phyloP scores from a whole-genome alignment of 169 alveolate genomes.

The Eimeria necatrix region DNA sequence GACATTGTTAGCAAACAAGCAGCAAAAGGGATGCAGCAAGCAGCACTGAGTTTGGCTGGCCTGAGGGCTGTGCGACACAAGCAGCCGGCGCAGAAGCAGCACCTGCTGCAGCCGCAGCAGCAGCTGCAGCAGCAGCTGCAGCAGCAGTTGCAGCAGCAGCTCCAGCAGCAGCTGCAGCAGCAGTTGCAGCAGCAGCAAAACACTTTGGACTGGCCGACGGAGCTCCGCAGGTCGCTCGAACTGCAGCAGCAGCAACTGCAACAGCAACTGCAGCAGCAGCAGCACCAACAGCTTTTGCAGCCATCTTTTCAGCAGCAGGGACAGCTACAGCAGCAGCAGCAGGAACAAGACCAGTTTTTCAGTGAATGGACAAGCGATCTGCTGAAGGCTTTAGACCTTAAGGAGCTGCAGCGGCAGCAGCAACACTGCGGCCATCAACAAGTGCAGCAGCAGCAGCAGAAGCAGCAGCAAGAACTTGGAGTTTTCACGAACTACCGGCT shows the following conservation, averaged over 20 bases:
- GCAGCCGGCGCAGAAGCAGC: neutral
- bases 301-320: too few relatives aligned
- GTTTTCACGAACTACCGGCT: neutral
- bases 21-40: neutral
- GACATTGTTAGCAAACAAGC: neutral
- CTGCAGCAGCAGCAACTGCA: too few relatives aligned
- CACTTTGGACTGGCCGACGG: neutral
- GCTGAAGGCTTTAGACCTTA: conserved; percentile 10
- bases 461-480: neutral
- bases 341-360: neutral
- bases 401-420: neutral
- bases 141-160: neutral
- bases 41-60: neutral
- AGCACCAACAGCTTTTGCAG: too few relatives aligned
- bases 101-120: neutral
- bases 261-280: too few relatives aligned
- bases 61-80: neutral
- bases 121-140: neutral
- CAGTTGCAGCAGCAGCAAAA: neutral
- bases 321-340: neutral
- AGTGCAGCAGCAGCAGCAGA: neutral
- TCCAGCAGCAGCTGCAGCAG: conserved; percentile 35
- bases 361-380: neutral
- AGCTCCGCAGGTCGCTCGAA: neutral
- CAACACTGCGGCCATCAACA: neutral